These are phyloP conservation scores for Lachancea lanzarotensis DNA, from an alignment of 805 yeast genomes.

Conservation along the genomic window DNA sequence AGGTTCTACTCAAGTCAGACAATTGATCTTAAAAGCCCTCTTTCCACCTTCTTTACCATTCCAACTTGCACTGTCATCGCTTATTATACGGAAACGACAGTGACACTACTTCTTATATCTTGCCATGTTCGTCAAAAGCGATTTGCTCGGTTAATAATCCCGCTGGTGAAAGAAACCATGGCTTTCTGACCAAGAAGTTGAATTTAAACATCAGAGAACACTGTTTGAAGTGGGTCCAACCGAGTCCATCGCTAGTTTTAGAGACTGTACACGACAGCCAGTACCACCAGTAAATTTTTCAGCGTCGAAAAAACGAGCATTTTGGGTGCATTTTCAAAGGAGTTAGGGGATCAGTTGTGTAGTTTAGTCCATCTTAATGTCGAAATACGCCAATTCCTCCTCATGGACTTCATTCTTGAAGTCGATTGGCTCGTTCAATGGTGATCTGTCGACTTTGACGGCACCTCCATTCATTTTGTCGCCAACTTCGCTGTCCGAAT, in stretches of 20 bases:
- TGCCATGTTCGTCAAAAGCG: background rate
- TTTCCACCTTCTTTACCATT: too few relatives aligned
- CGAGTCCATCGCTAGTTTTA: background rate
- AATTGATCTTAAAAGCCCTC: too few relatives aligned
- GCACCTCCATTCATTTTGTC: slow-evolving; percentile 97
- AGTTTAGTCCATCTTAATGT: slow-evolving; percentile 17
- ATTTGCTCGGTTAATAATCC: slow-evolving; percentile 1
- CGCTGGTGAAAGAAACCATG: background rate
- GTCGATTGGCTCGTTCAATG: slow-evolving; percentile 86
- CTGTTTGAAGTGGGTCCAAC: background rate
- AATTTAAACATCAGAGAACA: background rate
- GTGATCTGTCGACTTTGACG: slow-evolving; percentile 86
- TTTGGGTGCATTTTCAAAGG: background rate
- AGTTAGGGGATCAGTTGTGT: background rate
- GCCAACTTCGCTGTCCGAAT: slow-evolving; percentile 82
- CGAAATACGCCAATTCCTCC: slow-evolving; percentile 35
- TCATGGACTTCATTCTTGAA: slow-evolving; percentile 92
- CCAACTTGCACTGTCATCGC: background rate
- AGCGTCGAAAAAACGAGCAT: background rate
- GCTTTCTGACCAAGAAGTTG: background rate
- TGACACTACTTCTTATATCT: background rate
- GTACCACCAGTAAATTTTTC: too few relatives aligned
- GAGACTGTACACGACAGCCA: background rate
- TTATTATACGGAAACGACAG: background rate
- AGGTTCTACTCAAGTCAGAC: too few relatives aligned